Evolutionary conservation across 257 asterid species (phyloP).

Genomic region (Ballota nigra): DNA sequence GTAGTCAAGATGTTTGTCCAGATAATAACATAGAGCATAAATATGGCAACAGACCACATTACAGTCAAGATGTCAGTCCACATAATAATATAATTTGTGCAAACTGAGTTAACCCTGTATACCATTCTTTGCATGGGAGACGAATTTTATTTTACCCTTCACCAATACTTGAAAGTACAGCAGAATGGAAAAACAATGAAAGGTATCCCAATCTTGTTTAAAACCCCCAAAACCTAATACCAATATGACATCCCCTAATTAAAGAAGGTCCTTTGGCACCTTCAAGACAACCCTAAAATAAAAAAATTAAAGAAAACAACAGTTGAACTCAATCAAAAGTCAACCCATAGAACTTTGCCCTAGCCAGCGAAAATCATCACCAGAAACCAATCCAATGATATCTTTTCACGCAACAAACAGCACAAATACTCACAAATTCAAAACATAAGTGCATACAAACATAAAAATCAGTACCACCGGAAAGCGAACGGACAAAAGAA

Average conservation of each 20-base stretch:
- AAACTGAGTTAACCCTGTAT: background rate
- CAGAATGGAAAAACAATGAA: background rate
- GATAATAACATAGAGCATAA: background rate
- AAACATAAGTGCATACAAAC: background rate
- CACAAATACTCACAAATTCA: background rate
- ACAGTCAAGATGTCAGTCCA: background rate
- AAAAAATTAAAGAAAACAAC: background rate
- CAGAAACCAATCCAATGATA: background rate
- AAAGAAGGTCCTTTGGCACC: background rate
- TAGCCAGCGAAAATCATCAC: background rate
- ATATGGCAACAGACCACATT: background rate
- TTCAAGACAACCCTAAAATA: background rate
- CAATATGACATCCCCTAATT: background rate
- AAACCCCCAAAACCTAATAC: background rate
- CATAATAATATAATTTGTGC: background rate
- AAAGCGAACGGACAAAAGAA: background rate
- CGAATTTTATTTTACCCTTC: background rate
- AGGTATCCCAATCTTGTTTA: background rate
- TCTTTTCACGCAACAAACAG: background rate
- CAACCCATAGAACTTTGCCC: slow-evolving; percentile 17
- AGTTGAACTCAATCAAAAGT: slow-evolving; percentile 12
- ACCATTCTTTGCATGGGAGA: background rate
- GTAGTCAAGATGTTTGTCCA: background rate
- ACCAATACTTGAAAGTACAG: background rate
- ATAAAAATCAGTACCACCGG: background rate